phyloP scores from a whole-genome alignment of 148 eudicot genomes.

The Chenopodium formosanum region DNA sequence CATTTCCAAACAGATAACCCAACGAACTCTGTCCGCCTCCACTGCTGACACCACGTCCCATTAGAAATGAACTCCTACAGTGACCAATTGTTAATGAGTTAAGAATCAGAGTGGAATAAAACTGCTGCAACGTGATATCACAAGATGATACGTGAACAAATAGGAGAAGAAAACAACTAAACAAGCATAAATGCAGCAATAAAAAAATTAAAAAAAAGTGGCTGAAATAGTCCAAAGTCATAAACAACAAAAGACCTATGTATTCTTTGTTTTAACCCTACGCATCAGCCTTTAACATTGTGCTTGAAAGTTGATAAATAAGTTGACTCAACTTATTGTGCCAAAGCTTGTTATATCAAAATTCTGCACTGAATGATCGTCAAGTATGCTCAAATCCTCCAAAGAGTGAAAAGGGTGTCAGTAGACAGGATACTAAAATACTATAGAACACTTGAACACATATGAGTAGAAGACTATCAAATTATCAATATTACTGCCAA shows the following conservation, averaged over 20 bases:
- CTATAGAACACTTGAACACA: too few species aligned
- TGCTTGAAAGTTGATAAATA: not conserved
- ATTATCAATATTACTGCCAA: too few species aligned
- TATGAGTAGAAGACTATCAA: too few species aligned
- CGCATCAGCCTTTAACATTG: not conserved
- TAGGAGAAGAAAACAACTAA: not conserved
- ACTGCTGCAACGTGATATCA: not conserved
- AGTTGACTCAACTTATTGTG: not conserved
- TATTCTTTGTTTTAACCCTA: not conserved
- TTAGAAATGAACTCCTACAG: conserved; percentile 23
- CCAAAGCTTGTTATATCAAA: not conserved
- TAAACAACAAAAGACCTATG: not conserved
- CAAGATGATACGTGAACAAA: not conserved
- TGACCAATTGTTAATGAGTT: not conserved
- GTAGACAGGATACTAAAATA: too few species aligned
- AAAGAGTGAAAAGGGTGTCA: too few species aligned
- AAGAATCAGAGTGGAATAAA: not conserved
- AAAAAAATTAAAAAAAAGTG: not conserved
- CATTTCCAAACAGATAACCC: conserved; percentile 75
- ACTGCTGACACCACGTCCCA: conserved; percentile 95
- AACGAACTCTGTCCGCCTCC: conserved; percentile 93
- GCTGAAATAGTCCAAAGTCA: not conserved
- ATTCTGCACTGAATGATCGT: too few species aligned
- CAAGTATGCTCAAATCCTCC: too few species aligned
- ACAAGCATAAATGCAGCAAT: not conserved